Percentiles rank a stretch among this genome's conserved stretches.
phyloP scores from a whole-genome alignment of 108 stramenopile species.

The Skeletonema grethae region DNA sequence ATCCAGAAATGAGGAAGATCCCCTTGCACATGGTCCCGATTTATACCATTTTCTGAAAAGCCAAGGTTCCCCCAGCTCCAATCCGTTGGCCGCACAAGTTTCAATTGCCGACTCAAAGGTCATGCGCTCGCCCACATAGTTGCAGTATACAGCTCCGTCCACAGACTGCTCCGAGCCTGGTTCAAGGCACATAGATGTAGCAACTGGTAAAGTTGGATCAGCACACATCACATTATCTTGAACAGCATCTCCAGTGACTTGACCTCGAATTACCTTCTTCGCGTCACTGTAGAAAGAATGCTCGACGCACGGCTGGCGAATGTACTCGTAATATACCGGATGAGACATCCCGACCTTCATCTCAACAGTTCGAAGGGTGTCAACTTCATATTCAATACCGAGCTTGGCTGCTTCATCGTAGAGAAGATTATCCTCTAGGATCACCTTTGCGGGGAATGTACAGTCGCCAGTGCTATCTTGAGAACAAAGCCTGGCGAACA shows the following conservation, averaged over 20 bases:
- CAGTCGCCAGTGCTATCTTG: constrained; percentile 17
- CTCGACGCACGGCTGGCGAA: constrained; percentile 55
- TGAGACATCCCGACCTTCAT: constrained; percentile 21
- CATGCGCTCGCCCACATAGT: constrained; percentile 20
- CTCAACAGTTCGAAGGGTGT: constrained; percentile 49
- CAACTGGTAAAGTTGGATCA: constrained; percentile 28
- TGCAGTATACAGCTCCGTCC: not conserved
- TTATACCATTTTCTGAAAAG: constrained; percentile 2
- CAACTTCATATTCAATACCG: constrained; percentile 54
- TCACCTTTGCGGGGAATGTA: constrained; percentile 22
- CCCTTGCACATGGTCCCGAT: constrained; percentile 6
- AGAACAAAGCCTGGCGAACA: constrained; percentile 37
- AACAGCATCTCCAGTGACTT: constrained; percentile 2
- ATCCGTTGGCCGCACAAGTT: constrained; percentile 18
- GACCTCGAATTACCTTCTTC: constrained; percentile 30
- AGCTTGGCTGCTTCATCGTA: constrained; percentile 21
- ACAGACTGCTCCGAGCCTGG: constrained; percentile 4
- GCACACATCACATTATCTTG: constrained; percentile 33
- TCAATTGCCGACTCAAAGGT: constrained; percentile 23
- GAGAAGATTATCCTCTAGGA: constrained; percentile 32
- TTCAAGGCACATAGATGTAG: constrained; percentile 28
- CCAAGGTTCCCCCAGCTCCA: constrained; percentile 12
- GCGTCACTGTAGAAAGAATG: constrained; percentile 51
- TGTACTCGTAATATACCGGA: constrained; percentile 59
- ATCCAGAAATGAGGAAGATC: constrained; percentile 6